phyloP scores from a whole-genome alignment of 2,329 filamentous ascomycete genomes.

The Colletotrichum sublineola region DNA sequence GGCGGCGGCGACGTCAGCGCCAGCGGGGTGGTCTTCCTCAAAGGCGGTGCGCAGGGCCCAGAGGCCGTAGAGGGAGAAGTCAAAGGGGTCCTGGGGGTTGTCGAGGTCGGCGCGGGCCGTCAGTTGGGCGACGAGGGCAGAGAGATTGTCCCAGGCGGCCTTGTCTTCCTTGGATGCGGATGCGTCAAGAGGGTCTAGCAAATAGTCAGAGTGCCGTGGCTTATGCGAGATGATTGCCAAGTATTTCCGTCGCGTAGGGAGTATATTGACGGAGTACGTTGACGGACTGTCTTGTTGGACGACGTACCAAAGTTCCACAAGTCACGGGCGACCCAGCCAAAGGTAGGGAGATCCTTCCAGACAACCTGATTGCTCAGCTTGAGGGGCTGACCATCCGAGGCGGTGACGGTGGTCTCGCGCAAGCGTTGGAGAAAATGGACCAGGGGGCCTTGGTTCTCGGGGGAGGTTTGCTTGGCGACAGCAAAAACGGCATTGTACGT shows the following conservation, averaged over 20 bases:
- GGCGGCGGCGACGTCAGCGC: constrained; percentile 22
- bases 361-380: constrained; percentile 43
- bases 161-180: constrained; percentile 35
- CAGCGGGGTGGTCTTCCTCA: constrained; percentile 42
- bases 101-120: constrained; percentile 41
- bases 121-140: constrained; percentile 47
- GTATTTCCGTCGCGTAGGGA: background rate
- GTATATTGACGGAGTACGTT: no score
- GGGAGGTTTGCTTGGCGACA: constrained; percentile 43
- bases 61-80: constrained; percentile 48
- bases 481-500: constrained; percentile 45
- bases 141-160: constrained; percentile 42
- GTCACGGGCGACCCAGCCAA: constrained; percentile 47
- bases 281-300: no score
- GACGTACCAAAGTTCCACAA: constrained; percentile 47
- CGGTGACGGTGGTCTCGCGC: constrained; percentile 39
- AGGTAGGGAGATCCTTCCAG: constrained; percentile 49
- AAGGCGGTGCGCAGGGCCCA: constrained; percentile 49
- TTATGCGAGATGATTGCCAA: background rate
- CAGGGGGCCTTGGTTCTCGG: constrained; percentile 44
- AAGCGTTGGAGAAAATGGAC: constrained; percentile 45
- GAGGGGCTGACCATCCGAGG: constrained; percentile 43
- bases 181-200: constrained; percentile 43
- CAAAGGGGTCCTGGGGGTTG: constrained; percentile 39
- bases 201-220: background rate